Evolutionary conservation across 805 yeast species (phyloP).

Genomic region (Hanseniaspora meyeri): DNA sequence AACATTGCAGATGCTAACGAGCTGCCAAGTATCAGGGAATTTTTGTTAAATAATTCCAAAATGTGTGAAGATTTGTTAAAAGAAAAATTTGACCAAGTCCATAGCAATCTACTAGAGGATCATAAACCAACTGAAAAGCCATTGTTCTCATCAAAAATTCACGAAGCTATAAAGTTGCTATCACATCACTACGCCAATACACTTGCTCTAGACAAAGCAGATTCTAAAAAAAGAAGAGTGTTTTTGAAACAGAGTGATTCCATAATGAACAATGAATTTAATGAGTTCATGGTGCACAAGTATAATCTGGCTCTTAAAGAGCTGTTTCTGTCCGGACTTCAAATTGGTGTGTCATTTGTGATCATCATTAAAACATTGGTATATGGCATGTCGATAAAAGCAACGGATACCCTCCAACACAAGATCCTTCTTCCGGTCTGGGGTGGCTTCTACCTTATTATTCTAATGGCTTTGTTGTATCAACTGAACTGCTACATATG

Average conservation of each 20-base stretch:
- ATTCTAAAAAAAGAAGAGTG: constrained; percentile 6
- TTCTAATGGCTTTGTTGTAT: constrained; percentile 50
- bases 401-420: constrained; percentile 29
- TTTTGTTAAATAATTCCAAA: background rate
- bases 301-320: constrained; percentile 27
- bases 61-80: constrained; percentile 7
- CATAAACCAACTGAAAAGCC: background rate
- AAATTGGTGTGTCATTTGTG: constrained; percentile 60
- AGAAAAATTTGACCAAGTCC: constrained; percentile 9
- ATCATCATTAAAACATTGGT: constrained; percentile 49
- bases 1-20: constrained; percentile 21
- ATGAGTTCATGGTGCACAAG: constrained; percentile 27
- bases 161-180: constrained; percentile 8
- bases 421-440: constrained; percentile 65
- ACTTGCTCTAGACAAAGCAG: background rate
- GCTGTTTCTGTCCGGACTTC: constrained; percentile 52
- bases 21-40: constrained; percentile 17
- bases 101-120: constrained; percentile 3
- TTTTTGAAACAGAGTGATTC: constrained; percentile 8
- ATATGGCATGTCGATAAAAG: constrained; percentile 34
- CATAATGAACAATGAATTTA: constrained; percentile 10
- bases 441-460: constrained; percentile 74
- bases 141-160: constrained; percentile 4
- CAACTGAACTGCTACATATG: constrained; percentile 61
- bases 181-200: constrained; percentile 9